Percentiles rank a stretch among this genome's conserved stretches.
Conservation (phyloP, 148 eudicot genomes). For the Chenopodium album region DNA sequence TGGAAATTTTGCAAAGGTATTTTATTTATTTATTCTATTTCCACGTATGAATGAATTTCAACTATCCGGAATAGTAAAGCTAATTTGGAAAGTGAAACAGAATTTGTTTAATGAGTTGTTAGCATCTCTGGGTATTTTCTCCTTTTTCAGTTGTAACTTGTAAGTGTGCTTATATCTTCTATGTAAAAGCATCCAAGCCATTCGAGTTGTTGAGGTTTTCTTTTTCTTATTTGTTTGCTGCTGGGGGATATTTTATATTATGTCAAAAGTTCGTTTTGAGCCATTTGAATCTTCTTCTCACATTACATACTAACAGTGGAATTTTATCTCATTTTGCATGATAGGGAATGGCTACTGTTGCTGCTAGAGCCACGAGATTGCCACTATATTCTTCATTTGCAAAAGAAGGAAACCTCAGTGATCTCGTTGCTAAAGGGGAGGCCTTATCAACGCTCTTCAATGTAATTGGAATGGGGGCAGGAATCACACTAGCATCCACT, state of each 20-base stretch:
- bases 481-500: slow-evolving; percentile 87
- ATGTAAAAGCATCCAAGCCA: neutral
- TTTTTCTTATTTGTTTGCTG: neutral
- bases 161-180: neutral
- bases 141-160: neutral
- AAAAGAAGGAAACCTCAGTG: slow-evolving; percentile 98
- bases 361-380: slow-evolving; percentile 97
- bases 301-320: neutral
- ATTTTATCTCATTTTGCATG: slow-evolving; percentile 17
- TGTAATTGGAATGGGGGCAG: slow-evolving; percentile 84
- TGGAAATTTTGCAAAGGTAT: slow-evolving; percentile 96
- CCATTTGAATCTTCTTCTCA: neutral
- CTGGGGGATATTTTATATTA: neutral
- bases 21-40: neutral
- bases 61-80: neutral
- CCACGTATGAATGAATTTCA: neutral
- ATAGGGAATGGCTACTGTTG: slow-evolving; percentile 99
- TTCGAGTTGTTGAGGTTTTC: neutral
- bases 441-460: slow-evolving; percentile 94
- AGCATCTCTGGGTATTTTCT: neutral
- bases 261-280: neutral
- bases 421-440: slow-evolving; percentile 97
- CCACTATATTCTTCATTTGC: slow-evolving; percentile 98
- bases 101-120: neutral
- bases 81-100: neutral